These are phyloP conservation scores for Ophiostoma novo-ulmi DNA, from an alignment of 2,329 filamentous ascomycete species.

Conservation along the genomic window DNA sequence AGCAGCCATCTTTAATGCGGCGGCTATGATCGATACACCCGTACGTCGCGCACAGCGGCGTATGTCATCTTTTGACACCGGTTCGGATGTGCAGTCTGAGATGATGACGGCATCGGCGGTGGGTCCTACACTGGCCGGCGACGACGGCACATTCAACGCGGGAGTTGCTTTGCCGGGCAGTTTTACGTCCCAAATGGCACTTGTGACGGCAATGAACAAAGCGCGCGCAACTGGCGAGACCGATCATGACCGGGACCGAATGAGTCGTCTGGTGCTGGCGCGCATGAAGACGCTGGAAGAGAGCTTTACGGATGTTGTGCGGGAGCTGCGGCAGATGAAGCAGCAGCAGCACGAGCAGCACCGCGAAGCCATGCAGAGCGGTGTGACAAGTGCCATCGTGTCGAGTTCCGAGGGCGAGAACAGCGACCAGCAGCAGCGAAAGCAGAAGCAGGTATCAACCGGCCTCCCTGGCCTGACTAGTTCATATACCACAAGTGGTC, in stretches of 20 bases:
- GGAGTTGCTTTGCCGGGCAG: conserved; percentile 57
- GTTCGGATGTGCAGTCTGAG: conserved; percentile 59
- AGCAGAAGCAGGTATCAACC: not conserved
- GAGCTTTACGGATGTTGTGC: conserved; percentile 79
- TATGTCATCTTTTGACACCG: conserved; percentile 63
- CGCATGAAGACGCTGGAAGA: conserved; percentile 92
- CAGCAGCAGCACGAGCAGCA: conserved; percentile 30
- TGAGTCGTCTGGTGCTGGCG: conserved; percentile 76
- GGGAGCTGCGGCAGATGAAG: conserved; percentile 66
- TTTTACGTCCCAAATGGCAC: conserved; percentile 75
- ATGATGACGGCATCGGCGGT: conserved; percentile 49
- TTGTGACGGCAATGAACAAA: conserved; percentile 55
- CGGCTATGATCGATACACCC: conserved; percentile 42
- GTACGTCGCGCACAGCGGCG: conserved; percentile 40
- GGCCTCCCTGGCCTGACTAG: not conserved
- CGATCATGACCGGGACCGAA: conserved; percentile 57
- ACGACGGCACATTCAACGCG: conserved; percentile 42
- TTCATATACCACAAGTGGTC: conserved; percentile 21
- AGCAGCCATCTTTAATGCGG: conserved; percentile 40
- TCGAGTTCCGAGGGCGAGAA: conserved; percentile 48
- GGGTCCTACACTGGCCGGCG: conserved; percentile 39
- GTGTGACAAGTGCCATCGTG: conserved; percentile 32
- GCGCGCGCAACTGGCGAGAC: conserved; percentile 36
- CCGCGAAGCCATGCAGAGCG: conserved; percentile 31
- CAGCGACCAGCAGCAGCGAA: conserved; percentile 22